These are phyloP conservation scores for Vicia faba DNA, from an alignment of 306 rosid species.

Conservation along the genomic window DNA sequence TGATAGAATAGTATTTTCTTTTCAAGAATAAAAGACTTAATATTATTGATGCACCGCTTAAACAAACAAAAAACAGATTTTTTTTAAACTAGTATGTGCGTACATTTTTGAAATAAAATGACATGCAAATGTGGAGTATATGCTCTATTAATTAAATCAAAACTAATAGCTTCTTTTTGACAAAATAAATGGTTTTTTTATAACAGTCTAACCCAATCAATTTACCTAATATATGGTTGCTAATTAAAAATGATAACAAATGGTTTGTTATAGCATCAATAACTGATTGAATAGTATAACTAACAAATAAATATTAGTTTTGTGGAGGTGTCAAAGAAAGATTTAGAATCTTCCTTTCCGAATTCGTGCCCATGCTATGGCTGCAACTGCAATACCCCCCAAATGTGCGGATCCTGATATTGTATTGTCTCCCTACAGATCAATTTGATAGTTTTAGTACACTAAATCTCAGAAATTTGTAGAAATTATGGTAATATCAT, in stretches of 20 bases:
- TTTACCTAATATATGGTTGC: not conserved
- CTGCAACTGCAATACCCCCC: slow-evolving; percentile 92
- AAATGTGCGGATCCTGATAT: slow-evolving; percentile 84
- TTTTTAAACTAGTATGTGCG: no score
- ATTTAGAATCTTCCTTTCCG: slow-evolving; percentile 72
- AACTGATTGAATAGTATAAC: not conserved
- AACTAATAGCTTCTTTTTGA: not conserved
- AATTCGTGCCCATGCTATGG: slow-evolving; percentile 72
- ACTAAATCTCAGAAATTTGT: slow-evolving; percentile 8
- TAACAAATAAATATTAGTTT: slow-evolving; percentile 14
- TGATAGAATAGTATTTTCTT: no score
- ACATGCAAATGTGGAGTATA: not conserved
- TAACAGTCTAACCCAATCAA: not conserved
- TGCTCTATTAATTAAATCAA: not conserved
- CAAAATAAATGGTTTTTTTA: not conserved
- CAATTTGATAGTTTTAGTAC: not conserved
- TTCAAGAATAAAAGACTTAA: no score
- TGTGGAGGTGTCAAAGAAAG: slow-evolving; percentile 22
- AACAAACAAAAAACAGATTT: not conserved
- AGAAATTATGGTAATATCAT: slow-evolving; percentile 23
- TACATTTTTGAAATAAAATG: not conserved
- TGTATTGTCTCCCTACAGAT: slow-evolving; percentile 60
- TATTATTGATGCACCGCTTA: no score
- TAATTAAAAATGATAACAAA: not conserved
- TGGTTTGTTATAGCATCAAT: not conserved